These are phyloP conservation scores for Claviceps cyperi DNA, from an alignment of 2,329 filamentous ascomycete genomes.

Conservation along the genomic window DNA sequence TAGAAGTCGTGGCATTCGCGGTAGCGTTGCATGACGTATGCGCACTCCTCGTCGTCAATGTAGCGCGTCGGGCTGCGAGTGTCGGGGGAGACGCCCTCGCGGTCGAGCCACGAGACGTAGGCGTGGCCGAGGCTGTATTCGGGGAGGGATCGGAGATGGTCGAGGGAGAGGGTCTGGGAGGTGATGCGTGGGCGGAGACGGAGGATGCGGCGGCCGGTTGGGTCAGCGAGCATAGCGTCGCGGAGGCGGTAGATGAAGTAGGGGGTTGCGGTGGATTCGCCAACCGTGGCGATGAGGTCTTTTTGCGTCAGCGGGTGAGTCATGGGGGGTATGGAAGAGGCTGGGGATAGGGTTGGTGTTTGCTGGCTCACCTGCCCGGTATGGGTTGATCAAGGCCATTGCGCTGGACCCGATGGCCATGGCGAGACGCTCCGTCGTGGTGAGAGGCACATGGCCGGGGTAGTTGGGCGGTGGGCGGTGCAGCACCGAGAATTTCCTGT, in stretches of 20 bases:
- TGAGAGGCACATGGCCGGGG: slow-evolving; percentile 83
- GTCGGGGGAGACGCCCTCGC: slow-evolving; percentile 85
- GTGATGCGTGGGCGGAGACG: slow-evolving; percentile 80
- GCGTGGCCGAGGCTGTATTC: slow-evolving; percentile 61
- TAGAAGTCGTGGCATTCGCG: slow-evolving; percentile 97
- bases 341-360: neutral
- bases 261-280: slow-evolving; percentile 84
- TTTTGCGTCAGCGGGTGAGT: neutral
- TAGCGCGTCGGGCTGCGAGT: slow-evolving; percentile 72
- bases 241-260: slow-evolving; percentile 91
- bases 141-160: slow-evolving; percentile 57
- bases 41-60: slow-evolving; percentile 89
- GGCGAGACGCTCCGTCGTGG: slow-evolving; percentile 56
- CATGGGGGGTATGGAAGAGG: too few relatives aligned
- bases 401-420: slow-evolving; percentile 53
- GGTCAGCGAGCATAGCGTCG: slow-evolving; percentile 72
- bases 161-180: slow-evolving; percentile 52
- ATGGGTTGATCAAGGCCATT: slow-evolving; percentile 55
- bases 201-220: slow-evolving; percentile 81
- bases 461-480: slow-evolving; percentile 79
- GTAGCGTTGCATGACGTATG: slow-evolving; percentile 97
- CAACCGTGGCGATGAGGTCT: slow-evolving; percentile 91
- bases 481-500: slow-evolving; percentile 51
- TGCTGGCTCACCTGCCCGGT: slow-evolving; percentile 49
- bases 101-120: slow-evolving; percentile 84